Evolutionary conservation across 2,329 filamentous ascomycete genomes (phyloP).

Genomic region (Colletotrichum sidae): DNA sequence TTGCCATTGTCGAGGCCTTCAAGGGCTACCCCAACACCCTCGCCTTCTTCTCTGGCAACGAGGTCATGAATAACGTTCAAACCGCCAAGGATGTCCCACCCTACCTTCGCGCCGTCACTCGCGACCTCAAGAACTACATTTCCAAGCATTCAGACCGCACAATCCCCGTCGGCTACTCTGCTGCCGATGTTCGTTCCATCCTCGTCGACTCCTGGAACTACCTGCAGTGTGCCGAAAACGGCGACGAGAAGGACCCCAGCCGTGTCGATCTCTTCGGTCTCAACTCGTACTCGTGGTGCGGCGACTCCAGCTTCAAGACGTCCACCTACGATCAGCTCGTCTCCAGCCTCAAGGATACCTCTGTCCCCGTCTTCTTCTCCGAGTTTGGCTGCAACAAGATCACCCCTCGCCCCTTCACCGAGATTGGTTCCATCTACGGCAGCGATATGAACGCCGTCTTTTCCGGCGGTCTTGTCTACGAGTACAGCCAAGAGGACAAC

Average conservation of each 20-base stretch:
- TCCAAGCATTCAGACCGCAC: slow-evolving; percentile 74
- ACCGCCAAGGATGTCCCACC: slow-evolving; percentile 72
- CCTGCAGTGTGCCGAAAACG: slow-evolving; percentile 73
- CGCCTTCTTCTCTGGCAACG: slow-evolving; percentile 83
- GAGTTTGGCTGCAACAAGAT: slow-evolving; percentile 84
- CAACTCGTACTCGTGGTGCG: slow-evolving; percentile 80
- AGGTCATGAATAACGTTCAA: slow-evolving; percentile 76
- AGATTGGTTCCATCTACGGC: slow-evolving; percentile 79
- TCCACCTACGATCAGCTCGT: slow-evolving; percentile 74
- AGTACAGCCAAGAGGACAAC: slow-evolving; percentile 79
- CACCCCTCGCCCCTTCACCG: slow-evolving; percentile 79
- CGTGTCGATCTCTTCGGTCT: slow-evolving; percentile 81
- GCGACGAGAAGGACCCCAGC: slow-evolving; percentile 68
- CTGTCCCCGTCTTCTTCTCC: slow-evolving; percentile 84
- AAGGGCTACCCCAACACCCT: slow-evolving; percentile 75
- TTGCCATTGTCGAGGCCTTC: slow-evolving; percentile 75
- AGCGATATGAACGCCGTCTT: slow-evolving; percentile 75
- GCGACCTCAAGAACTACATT: slow-evolving; percentile 86
- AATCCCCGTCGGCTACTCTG: slow-evolving; percentile 84
- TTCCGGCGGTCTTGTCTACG: slow-evolving; percentile 84
- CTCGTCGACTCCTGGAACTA: slow-evolving; percentile 82
- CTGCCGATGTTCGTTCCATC: slow-evolving; percentile 80
- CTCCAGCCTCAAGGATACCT: slow-evolving; percentile 71
- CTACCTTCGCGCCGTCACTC: slow-evolving; percentile 80
- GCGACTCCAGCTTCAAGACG: slow-evolving; percentile 70